Percentiles rank a stretch among this genome's conserved stretches.
Evolutionary conservation across 1,284 basidiomycete species (phyloP).

Genomic region (Vanrija sp.): DNA sequence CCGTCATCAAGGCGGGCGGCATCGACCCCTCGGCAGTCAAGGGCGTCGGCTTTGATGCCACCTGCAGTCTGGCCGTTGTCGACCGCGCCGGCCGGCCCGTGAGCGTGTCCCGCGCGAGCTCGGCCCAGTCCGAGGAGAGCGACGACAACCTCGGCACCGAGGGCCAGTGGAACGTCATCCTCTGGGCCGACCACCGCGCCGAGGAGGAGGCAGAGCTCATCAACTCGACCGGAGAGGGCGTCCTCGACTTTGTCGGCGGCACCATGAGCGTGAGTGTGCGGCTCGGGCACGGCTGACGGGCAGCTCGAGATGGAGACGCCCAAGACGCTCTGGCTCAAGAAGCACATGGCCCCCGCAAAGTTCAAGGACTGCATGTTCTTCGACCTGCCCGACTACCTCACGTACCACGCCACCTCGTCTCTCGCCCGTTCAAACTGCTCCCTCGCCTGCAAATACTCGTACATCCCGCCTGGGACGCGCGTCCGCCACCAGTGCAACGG

Average conservation of each 20-base stretch:
- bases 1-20: constrained; percentile 61
- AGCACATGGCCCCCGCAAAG: constrained; percentile 68
- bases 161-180: constrained; percentile 76
- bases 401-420: constrained; percentile 80
- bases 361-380: constrained; percentile 89
- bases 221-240: constrained; percentile 76
- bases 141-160: constrained; percentile 52
- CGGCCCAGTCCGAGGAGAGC: constrained; percentile 19
- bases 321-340: constrained; percentile 94
- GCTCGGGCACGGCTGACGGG: constrained; percentile 6
- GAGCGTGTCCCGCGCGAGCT: constrained; percentile 60
- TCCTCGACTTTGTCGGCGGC: constrained; percentile 92
- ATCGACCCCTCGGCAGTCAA: constrained; percentile 66
- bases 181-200: constrained; percentile 89
- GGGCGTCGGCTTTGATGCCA: constrained; percentile 94
- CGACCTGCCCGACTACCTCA: constrained; percentile 93
- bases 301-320: constrained; percentile 96
- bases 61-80: constrained; percentile 88
- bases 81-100: constrained; percentile 71
- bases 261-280: constrained; percentile 80
- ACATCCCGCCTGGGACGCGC: constrained; percentile 66
- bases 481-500: constrained; percentile 43
- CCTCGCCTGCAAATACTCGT: constrained; percentile 94
- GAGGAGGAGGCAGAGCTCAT: constrained; percentile 86
- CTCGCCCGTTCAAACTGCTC: constrained; percentile 85